phyloP scores from a whole-genome alignment of 805 yeast genomes.

The Yamadazyma endophytica region DNA sequence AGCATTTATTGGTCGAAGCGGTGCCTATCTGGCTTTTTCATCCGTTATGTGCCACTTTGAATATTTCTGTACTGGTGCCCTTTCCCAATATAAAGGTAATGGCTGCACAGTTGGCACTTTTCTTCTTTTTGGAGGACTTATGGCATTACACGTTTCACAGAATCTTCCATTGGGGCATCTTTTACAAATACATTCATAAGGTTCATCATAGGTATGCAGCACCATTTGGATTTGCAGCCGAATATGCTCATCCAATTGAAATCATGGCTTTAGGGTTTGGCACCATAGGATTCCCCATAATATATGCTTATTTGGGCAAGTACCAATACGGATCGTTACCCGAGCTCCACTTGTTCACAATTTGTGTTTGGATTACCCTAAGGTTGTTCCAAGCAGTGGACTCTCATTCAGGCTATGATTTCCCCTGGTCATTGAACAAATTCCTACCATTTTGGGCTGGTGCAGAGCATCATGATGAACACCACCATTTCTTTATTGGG shows the following conservation, averaged over 20 bases:
- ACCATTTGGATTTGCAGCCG: constrained; percentile 96
- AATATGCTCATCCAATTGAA: constrained; percentile 95
- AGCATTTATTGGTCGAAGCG: constrained; percentile 91
- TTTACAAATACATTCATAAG: constrained; percentile 91
- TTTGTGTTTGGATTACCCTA: constrained; percentile 80
- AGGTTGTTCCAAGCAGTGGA: constrained; percentile 96
- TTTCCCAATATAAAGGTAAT: constrained; percentile 68
- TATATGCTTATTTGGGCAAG: constrained; percentile 72
- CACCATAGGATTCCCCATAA: constrained; percentile 91
- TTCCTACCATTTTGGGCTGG: constrained; percentile 97
- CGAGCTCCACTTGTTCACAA: constrained; percentile 78
- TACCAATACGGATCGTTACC: constrained; percentile 17
- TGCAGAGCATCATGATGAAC: constrained; percentile 97
- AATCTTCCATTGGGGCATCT: constrained; percentile 78
- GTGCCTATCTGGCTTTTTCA: constrained; percentile 97
- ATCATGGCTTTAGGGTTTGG: constrained; percentile 90
- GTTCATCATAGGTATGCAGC: constrained; percentile 98
- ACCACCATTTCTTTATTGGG: constrained; percentile 93
- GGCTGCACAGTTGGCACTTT: constrained; percentile 62
- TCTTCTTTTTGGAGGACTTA: constrained; percentile 84
- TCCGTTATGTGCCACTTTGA: constrained; percentile 79
- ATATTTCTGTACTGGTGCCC: constrained; percentile 76
- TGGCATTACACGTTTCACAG: constrained; percentile 99
- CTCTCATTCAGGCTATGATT: constrained; percentile 96
- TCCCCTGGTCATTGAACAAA: constrained; percentile 94